Percentiles rank a stretch among this genome's conserved stretches.
Conservation (phyloP, 257 asterid species). For the Echites panduratus region DNA sequence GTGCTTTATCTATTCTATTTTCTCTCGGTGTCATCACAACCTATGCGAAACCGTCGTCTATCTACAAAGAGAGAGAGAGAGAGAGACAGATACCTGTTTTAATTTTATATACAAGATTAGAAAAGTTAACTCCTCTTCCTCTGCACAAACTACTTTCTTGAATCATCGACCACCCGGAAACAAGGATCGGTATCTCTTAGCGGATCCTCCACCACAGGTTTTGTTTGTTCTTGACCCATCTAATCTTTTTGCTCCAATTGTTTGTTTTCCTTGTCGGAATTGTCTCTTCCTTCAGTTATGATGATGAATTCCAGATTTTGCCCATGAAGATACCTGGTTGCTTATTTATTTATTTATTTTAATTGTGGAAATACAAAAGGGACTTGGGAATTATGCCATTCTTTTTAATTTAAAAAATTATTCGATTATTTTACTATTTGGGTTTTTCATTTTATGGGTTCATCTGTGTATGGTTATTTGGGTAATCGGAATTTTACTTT, state of each 20-base stretch:
- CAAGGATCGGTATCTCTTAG: not conserved
- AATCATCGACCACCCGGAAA: not conserved
- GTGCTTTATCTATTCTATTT: not conserved
- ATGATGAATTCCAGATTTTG: not conserved
- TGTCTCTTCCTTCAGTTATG: not conserved
- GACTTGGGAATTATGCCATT: not conserved
- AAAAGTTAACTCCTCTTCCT: no score
- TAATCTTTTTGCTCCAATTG: not conserved
- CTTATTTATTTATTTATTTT: not conserved
- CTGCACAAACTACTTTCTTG: not conserved
- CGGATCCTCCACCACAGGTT: not conserved
- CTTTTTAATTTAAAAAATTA: not conserved
- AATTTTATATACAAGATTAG: no score
- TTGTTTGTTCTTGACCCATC: not conserved
- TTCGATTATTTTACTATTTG: not conserved
- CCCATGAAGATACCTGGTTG: not conserved
- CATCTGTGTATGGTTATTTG: not conserved
- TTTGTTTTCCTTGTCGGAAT: not conserved
- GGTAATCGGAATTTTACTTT: not conserved
- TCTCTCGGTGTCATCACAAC: not conserved
- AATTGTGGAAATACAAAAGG: not conserved
- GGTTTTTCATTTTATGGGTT: not conserved
- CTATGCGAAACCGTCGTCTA: conserved; percentile 1
- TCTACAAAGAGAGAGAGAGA: not conserved
- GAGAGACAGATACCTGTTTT: no score